Conservation (phyloP, 768 basidiomycete genomes). For the Boletus bicolor region DNA sequence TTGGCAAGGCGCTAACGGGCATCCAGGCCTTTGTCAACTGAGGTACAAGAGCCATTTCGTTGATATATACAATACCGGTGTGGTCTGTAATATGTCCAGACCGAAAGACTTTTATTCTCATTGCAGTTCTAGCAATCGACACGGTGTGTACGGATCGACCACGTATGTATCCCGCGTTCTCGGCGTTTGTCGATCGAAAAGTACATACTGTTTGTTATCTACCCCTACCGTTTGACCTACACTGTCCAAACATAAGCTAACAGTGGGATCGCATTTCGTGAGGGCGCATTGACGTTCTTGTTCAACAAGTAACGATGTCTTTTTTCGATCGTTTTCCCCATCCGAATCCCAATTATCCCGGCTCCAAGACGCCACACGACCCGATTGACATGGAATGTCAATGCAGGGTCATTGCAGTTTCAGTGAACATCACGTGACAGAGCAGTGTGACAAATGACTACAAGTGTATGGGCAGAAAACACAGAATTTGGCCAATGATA, state of each 20-base stretch:
- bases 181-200: not conserved
- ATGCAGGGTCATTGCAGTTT: too few species aligned
- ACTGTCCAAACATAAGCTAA: not conserved
- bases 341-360: not conserved
- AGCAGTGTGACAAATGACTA: too few species aligned
- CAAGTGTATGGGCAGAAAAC: too few species aligned
- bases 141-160: not conserved
- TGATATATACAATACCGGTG: not conserved
- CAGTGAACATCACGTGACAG: too few species aligned
- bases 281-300: not conserved
- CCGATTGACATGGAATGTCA: not conserved
- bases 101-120: not conserved
- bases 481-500: too few species aligned
- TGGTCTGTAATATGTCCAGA: not conserved
- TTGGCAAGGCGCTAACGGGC: slow-evolving; percentile 91
- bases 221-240: not conserved
- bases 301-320: not conserved
- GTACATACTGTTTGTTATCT: not conserved
- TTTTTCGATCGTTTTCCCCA: not conserved
- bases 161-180: not conserved
- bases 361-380: not conserved
- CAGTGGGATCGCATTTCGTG: not conserved
- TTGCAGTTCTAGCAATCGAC: not conserved
- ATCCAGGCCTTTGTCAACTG: slow-evolving; percentile 79
- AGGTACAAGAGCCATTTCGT: not conserved